Conservation (phyloP, 768 basidiomycete species). For the Hericium erinaceus region DNA sequence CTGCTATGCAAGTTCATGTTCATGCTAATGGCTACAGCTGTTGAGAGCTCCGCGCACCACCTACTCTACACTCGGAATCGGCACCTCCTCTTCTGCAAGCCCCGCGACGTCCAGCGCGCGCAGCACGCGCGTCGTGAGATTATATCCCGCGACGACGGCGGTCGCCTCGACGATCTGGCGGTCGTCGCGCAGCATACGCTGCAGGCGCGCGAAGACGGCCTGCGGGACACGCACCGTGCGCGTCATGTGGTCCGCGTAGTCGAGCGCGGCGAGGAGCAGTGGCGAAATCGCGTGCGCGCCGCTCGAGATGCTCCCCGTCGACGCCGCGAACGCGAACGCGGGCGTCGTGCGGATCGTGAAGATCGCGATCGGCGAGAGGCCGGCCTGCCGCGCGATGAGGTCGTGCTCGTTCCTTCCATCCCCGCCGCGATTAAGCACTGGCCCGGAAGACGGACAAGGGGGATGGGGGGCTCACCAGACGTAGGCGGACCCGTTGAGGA, state of each 20-base stretch:
- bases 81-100: neutral
- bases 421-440: neutral
- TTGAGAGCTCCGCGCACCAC: neutral
- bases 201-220: neutral
- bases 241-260: neutral
- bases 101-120: neutral
- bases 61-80: neutral
- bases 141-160: neutral
- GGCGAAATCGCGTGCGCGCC: neutral
- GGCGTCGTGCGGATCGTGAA: neutral
- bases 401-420: neutral
- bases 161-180: neutral
- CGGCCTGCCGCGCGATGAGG: neutral
- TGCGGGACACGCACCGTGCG: neutral
- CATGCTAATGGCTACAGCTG: neutral
- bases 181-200: neutral
- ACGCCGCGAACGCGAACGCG: neutral
- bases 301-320: neutral
- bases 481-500: neutral
- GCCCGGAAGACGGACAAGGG: neutral
- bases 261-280: neutral
- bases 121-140: neutral
- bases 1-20: no score
- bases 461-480: neutral
- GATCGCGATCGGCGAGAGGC: neutral